These are phyloP conservation scores for Veloporphyrellus conicus DNA, from an alignment of 1,284 basidiomycete species.

Conservation along the genomic window DNA sequence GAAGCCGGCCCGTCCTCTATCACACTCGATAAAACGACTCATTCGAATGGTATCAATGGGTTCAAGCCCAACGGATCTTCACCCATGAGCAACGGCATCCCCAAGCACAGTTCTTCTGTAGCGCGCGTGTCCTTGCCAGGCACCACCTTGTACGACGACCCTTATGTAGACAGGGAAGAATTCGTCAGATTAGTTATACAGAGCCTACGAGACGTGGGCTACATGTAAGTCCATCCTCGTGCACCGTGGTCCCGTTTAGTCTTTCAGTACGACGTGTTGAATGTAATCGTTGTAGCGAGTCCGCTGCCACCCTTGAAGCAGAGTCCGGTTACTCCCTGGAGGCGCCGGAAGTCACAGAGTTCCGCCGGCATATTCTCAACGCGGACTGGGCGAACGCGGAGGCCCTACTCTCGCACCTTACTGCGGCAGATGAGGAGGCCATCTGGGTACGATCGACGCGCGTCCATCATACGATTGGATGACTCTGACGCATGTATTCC, in stretches of 20 bases:
- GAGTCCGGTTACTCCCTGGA: constrained; percentile 93
- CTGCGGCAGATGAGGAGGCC: constrained; percentile 61
- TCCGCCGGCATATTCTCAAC: constrained; percentile 77
- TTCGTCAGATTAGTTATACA: constrained; percentile 89
- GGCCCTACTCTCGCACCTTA: constrained; percentile 62
- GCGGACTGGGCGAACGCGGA: constrained; percentile 86
- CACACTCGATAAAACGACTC: constrained; percentile 41
- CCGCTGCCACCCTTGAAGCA: constrained; percentile 81
- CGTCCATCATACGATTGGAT: constrained; percentile 7
- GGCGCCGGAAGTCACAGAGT: constrained; percentile 71
- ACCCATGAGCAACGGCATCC: constrained; percentile 40
- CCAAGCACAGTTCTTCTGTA: constrained; percentile 46
- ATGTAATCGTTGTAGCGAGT: constrained; percentile 54
- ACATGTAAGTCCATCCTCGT: constrained; percentile 60
- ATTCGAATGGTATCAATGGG: constrained; percentile 50
- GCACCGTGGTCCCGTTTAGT: constrained; percentile 2
- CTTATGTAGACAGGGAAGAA: constrained; percentile 81
- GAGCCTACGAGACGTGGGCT: constrained; percentile 88
- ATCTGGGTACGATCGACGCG: constrained; percentile 51
- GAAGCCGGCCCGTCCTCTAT: constrained; percentile 54
- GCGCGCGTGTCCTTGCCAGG: constrained; percentile 64
- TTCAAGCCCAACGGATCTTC: constrained; percentile 34
- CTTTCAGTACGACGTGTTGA: constrained; percentile 15
- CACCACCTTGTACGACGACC: constrained; percentile 69
- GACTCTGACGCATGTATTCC: constrained; percentile 22